A percentile compares a stretch with the other conserved stretches of the same genome.
Evolutionary conservation across 2,329 filamentous ascomycete genomes (phyloP).

Genomic region (Hortaea werneckii): DNA sequence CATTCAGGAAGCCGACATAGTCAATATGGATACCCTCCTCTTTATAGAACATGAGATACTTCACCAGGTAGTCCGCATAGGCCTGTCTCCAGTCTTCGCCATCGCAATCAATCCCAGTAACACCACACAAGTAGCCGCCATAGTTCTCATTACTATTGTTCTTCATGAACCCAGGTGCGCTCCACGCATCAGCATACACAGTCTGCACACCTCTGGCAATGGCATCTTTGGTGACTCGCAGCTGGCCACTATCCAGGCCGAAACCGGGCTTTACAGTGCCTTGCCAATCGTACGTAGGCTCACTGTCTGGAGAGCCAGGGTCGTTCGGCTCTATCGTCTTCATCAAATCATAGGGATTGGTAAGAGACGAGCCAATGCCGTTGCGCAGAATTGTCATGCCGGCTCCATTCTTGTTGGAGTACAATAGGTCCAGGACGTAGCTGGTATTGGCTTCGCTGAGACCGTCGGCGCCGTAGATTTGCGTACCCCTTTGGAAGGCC

Average conservation of each 20-base stretch:
- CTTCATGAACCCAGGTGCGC: slow-evolving; percentile 44
- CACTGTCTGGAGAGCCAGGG: slow-evolving; percentile 35
- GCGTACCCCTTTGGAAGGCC: slow-evolving; percentile 29
- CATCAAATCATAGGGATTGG: slow-evolving; percentile 11
- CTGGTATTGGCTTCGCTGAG: slow-evolving; percentile 17
- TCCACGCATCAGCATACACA: slow-evolving; percentile 43
- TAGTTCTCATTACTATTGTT: slow-evolving; percentile 32
- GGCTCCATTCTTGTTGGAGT: slow-evolving; percentile 36
- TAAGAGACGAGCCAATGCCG: slow-evolving; percentile 33
- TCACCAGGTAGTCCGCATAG: slow-evolving; percentile 40
- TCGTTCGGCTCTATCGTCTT: slow-evolving; percentile 16
- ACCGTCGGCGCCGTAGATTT: slow-evolving; percentile 1
- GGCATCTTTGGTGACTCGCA: slow-evolving; percentile 37
- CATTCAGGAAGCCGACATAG: slow-evolving; percentile 37
- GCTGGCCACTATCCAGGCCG: slow-evolving; percentile 20
- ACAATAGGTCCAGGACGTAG: slow-evolving; percentile 36
- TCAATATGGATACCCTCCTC: slow-evolving; percentile 32
- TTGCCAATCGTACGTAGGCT: slow-evolving; percentile 17
- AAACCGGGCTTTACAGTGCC: slow-evolving; percentile 34
- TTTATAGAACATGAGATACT: slow-evolving; percentile 37
- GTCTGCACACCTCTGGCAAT: slow-evolving; percentile 34
- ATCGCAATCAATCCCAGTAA: slow-evolving; percentile 29
- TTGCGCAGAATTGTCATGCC: slow-evolving; percentile 44
- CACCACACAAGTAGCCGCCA: slow-evolving; percentile 39
- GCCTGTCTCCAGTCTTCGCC: slow-evolving; percentile 39